Base-by-base conservation (phyloP, 768 basidiomycete species). In the Rhizopogon sp. region DNA sequence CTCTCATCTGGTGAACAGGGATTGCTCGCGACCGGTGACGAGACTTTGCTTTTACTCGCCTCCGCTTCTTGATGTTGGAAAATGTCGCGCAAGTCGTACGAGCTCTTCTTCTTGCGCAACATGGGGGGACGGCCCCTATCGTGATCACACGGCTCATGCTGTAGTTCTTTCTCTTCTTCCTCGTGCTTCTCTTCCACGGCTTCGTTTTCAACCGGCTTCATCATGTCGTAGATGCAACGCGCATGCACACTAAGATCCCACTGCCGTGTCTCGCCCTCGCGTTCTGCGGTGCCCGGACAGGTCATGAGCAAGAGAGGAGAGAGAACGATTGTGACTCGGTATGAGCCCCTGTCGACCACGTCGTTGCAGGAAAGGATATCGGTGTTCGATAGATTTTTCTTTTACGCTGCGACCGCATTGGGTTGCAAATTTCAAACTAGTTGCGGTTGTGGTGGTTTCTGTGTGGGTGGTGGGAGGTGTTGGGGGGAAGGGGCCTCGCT, bases 91-190 rank as follows among this genome's bases (percentile, higher is more conserved):
- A 74, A 56, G 42, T 72, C 67, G 31, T 57, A 60, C 1, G 68
- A 71, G 41, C 70, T 66, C 58, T 67, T 67, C 57, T 74, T 74
- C 56, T 71, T 70, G 55, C 68, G 72, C 35, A 74, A 55, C 11
- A 63, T 68, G 4, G 58, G 55, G 2, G 46, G 47, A 37, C 8
- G 35, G 10, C 35, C 47, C 47, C 47, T 49, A 25, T 37, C 9
- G 14, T 20, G 33, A 6, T 35, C 47, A 5, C 35, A 9, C 35
- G 17, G 52, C 52, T 49, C 16, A 33, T 33, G 31, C 9, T n/a
- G 6, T 33, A 29, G 16, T 17, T 35, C 11, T 37, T n/a, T 14
- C 10, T 17, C 22, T 35, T 39, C 14, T 1, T 1, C 39, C 29
- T 1, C 22, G 35, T 55, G 43, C 42, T 16, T 25, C 8, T 16